Percentiles rank a stretch among this genome's conserved stretches.
Evolutionary conservation across 148 eudicot species (phyloP).

Genomic region (Chenopodium berlandieri): DNA sequence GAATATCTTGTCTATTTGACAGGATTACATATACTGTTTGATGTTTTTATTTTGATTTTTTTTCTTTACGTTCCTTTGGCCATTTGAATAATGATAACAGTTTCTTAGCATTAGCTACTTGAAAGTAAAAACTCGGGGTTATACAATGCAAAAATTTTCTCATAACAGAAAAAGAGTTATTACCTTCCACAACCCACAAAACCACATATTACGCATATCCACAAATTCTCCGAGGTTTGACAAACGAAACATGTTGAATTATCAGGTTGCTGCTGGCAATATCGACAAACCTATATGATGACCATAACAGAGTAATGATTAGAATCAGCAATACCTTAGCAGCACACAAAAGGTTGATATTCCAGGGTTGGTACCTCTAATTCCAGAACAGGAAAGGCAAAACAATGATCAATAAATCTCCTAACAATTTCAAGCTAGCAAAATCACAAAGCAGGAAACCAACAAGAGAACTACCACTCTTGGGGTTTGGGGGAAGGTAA

Average conservation of each 20-base stretch:
- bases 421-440: too few species aligned
- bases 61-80: not conserved
- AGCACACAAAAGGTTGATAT: not conserved
- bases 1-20: not conserved
- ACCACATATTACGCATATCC: conserved; percentile 95
- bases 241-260: conserved; percentile 84
- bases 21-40: too few species aligned
- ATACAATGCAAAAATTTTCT: not conserved
- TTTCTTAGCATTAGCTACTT: too few species aligned
- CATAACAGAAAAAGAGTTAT: conserved; percentile 1
- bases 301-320: not conserved
- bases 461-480: not conserved
- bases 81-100: not conserved
- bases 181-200: conserved; percentile 99
- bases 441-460: not conserved
- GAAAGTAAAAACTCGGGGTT: not conserved
- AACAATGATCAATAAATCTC: too few species aligned
- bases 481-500: not conserved
- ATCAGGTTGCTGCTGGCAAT: conserved; percentile 95
- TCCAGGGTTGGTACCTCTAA: not conserved
- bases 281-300: conserved; percentile 77
- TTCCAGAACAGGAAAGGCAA: not conserved
- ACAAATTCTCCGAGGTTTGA: conserved; percentile 88
- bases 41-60: not conserved
- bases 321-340: not conserved